phyloP scores from a whole-genome alignment of 1,139 yeast species.

The Kodamaea alishanica region DNA sequence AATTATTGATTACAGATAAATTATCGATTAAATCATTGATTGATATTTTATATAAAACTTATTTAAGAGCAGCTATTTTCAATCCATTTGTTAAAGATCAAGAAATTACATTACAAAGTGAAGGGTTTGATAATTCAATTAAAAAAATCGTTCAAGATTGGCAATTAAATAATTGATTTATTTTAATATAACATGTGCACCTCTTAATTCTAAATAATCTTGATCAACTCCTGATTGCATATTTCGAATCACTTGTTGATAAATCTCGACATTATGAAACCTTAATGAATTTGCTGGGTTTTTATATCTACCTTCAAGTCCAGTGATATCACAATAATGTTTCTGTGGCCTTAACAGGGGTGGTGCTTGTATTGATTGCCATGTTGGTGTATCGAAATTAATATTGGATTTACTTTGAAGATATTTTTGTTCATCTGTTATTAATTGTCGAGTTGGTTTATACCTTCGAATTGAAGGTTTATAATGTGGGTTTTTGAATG shows the following conservation, averaged over 20 bases:
- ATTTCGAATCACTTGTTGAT: conserved; percentile 67
- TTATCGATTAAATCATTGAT: no score
- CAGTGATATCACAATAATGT: conserved; percentile 92
- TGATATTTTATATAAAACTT: conserved; percentile 13
- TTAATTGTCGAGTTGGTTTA: conserved; percentile 71
- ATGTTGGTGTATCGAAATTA: conserved; percentile 52
- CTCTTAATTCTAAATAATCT: conserved; percentile 81
- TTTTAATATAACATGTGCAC: conserved; percentile 79
- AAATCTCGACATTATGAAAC: conserved; percentile 81
- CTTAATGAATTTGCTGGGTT: conserved; percentile 75
- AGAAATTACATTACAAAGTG: conserved; percentile 28
- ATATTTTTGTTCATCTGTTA: conserved; percentile 74
- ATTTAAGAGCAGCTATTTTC: conserved; percentile 44
- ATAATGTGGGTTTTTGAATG: conserved; percentile 56
- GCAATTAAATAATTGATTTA: conserved; percentile 27
- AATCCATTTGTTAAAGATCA: conserved; percentile 49
- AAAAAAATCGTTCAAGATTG: conserved; percentile 32
- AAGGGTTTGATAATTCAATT: conserved; percentile 38
- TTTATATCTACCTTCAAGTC: conserved; percentile 73
- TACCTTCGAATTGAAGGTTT: conserved; percentile 54
- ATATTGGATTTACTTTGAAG: conserved; percentile 40
- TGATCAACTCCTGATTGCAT: conserved; percentile 93
- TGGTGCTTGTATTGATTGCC: conserved; percentile 71
- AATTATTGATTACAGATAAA: no score
- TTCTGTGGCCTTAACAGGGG: conserved; percentile 81